Evolutionary conservation across 2,329 filamentous ascomycete genomes (phyloP).

Genomic region (Pyrenochaeta sp.): DNA sequence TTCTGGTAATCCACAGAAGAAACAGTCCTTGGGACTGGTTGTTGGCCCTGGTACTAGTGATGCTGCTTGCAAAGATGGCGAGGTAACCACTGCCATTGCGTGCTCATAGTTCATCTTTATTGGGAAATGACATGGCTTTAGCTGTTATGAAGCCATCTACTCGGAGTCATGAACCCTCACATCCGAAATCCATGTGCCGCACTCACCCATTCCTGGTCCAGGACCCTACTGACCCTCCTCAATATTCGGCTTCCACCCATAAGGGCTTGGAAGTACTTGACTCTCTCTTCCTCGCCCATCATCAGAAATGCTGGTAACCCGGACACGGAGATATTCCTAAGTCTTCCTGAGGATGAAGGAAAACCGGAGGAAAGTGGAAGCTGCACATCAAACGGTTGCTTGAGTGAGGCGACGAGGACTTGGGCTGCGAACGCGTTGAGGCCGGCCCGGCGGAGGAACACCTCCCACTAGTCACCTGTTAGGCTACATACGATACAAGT

Average conservation of each 20-base stretch:
- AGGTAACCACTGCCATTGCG: no score
- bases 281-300: conserved; percentile 63
- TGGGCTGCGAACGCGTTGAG: conserved; percentile 78
- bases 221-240: conserved; percentile 57
- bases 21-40: no score
- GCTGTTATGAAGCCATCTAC: no score
- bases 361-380: conserved; percentile 13
- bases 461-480: conserved; percentile 62
- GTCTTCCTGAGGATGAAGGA: background rate
- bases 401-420: conserved; percentile 60
- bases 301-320: conserved; percentile 65
- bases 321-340: conserved; percentile 19
- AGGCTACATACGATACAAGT: background rate
- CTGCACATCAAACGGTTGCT: conserved; percentile 20
- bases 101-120: background rate
- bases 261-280: conserved; percentile 59
- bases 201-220: conserved; percentile 62
- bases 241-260: conserved; percentile 66
- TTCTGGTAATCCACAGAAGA: background rate
- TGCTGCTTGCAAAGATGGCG: no score
- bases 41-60: no score
- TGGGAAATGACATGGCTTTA: no score
- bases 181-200: conserved; percentile 44
- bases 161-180: conserved; percentile 1
- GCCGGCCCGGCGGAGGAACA: conserved; percentile 70